These are phyloP conservation scores for Hymenoscyphus salicellus DNA, from an alignment of 2,329 filamentous ascomycete species.

Conservation along the genomic window DNA sequence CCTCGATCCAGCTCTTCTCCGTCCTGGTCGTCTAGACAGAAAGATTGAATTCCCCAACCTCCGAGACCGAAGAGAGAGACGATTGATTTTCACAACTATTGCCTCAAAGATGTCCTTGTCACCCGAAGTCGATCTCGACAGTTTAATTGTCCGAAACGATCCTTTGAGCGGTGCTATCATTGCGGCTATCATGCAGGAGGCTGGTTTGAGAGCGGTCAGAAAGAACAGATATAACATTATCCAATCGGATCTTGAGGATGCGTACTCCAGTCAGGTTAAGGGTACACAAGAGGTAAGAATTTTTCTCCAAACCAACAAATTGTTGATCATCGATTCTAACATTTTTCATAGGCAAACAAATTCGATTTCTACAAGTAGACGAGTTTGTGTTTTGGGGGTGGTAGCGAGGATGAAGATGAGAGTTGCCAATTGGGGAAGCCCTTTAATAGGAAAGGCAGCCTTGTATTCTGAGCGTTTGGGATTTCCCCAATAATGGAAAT, in stretches of 20 bases:
- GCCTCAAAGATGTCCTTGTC: constrained; percentile 95
- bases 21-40: constrained; percentile 90
- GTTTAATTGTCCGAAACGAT: constrained; percentile 93
- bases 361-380: constrained; percentile 88
- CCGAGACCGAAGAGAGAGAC: constrained; percentile 87
- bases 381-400: neutral
- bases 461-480: neutral
- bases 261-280: constrained; percentile 96
- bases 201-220: constrained; percentile 84
- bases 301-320: constrained; percentile 24
- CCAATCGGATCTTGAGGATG: constrained; percentile 92
- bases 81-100: constrained; percentile 97
- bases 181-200: constrained; percentile 98
- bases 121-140: constrained; percentile 94
- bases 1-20: constrained; percentile 87
- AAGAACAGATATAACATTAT: constrained; percentile 99
- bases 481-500: neutral
- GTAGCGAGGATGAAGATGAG: neutral
- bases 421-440: neutral
- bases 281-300: constrained; percentile 62
- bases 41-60: constrained; percentile 99
- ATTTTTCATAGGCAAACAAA: constrained; percentile 56
- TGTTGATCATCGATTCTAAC: constrained; percentile 16
- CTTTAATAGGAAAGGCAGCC: neutral
- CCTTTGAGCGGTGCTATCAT: constrained; percentile 93